These are phyloP conservation scores for Malassezia dermatis DNA, from an alignment of 1,284 basidiomycete species.

Conservation along the genomic window DNA sequence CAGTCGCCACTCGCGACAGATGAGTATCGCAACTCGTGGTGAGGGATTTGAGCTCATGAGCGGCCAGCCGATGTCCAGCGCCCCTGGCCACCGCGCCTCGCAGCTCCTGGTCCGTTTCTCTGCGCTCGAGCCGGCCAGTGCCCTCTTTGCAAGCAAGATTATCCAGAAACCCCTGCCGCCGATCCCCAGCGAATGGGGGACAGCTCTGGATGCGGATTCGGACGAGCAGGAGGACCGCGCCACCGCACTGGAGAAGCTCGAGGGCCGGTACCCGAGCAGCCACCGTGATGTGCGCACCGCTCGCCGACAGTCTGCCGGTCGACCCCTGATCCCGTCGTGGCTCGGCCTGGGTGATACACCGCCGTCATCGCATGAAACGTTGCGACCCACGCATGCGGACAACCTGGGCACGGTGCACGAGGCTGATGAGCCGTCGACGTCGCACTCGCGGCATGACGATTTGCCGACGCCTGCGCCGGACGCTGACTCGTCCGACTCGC, in stretches of 20 bases:
- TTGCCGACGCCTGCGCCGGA: not conserved
- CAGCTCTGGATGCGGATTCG: not conserved
- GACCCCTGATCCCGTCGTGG: slow-evolving; percentile 6
- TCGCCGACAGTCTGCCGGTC: not conserved
- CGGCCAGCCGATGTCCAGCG: not conserved
- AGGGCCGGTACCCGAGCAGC: slow-evolving; percentile 5
- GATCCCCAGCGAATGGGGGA: slow-evolving; percentile 7
- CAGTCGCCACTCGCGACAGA: slow-evolving; percentile 14
- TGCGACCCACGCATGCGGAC: not conserved
- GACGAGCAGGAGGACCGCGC: slow-evolving; percentile 7
- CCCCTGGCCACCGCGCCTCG: not conserved
- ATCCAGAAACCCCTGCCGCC: slow-evolving; percentile 10
- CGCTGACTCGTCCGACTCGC: not conserved
- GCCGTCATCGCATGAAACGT: not conserved
- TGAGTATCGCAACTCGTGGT: slow-evolving; percentile 13
- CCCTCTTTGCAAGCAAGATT: slow-evolving; percentile 1
- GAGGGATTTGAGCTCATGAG: slow-evolving; percentile 15
- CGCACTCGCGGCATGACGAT: not conserved
- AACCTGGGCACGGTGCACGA: slow-evolving; percentile 1
- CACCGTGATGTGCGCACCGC: not conserved
- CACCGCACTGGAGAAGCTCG: slow-evolving; percentile 14
- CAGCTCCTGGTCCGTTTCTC: slow-evolving; percentile 12
- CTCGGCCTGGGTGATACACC: not conserved
- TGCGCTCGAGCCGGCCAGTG: slow-evolving; percentile 12
- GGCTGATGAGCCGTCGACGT: not conserved